Evolutionary conservation across 176 grass and related monocot genomes (phyloP).

Genomic region (Microstegium vimineum): DNA sequence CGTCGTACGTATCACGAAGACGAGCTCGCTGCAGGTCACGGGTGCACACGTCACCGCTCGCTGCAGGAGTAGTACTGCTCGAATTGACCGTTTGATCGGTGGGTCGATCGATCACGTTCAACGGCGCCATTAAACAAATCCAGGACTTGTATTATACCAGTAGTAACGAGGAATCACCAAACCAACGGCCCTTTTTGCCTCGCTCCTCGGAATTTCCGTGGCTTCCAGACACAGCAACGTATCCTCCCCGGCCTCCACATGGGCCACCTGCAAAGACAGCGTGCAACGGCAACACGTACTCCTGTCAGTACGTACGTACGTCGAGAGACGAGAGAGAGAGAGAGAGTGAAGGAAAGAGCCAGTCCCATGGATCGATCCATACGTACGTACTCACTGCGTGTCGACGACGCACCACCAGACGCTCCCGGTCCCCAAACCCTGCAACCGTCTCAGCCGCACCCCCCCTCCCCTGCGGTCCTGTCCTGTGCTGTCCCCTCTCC

Average conservation of each 20-base stretch:
- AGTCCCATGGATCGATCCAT: neutral
- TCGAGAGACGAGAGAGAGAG: neutral
- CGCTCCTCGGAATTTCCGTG: neutral
- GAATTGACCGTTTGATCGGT: neutral
- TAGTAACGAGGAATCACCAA: neutral
- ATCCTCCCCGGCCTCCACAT: conserved; percentile 12
- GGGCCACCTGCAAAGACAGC: conserved; percentile 14
- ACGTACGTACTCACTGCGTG: too few relatives aligned
- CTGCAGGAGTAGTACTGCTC: too few relatives aligned
- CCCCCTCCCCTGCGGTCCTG: too few relatives aligned
- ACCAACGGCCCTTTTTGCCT: neutral
- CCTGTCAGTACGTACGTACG: too few relatives aligned
- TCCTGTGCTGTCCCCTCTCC: neutral
- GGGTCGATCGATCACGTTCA: neutral
- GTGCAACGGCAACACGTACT: conserved; percentile 18
- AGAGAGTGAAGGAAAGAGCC: too few relatives aligned
- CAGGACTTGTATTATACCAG: neutral
- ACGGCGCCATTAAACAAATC: conserved; percentile 5
- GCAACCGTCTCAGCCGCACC: neutral
- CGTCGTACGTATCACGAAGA: too few relatives aligned
- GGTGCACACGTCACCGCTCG: too few relatives aligned
- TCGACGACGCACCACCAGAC: neutral
- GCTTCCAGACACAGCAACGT: conserved; percentile 15
- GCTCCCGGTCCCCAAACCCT: neutral
- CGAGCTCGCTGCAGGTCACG: too few relatives aligned